These are phyloP conservation scores for Leptographium radiaticola DNA, from an alignment of 2,329 filamentous ascomycete genomes.

Conservation along the genomic window DNA sequence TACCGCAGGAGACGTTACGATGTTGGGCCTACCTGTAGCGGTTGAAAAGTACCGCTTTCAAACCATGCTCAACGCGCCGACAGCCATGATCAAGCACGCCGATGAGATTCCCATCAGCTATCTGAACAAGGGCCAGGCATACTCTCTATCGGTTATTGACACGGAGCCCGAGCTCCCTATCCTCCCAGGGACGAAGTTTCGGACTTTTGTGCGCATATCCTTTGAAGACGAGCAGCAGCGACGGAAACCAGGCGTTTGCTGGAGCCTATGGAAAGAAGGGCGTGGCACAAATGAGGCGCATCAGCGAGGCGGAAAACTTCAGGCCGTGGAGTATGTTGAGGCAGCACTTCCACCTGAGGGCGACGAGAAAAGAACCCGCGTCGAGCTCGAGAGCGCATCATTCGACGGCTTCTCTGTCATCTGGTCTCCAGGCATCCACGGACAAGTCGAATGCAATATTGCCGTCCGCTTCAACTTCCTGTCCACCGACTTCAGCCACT, in stretches of 20 bases:
- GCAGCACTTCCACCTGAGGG: constrained; percentile 43
- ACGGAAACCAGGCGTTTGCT: constrained; percentile 56
- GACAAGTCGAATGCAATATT: constrained; percentile 64
- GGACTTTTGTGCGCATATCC: constrained; percentile 87
- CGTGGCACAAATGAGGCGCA: constrained; percentile 92
- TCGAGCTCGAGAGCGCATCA: constrained; percentile 63
- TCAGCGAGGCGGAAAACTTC: constrained; percentile 78
- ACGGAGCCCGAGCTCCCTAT: constrained; percentile 50
- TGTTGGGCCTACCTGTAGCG: constrained; percentile 35
- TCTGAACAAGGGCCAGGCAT: constrained; percentile 93
- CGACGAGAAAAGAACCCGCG: constrained; percentile 52
- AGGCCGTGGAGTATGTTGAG: constrained; percentile 90
- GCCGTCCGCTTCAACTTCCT: constrained; percentile 96
- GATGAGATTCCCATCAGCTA: constrained; percentile 97
- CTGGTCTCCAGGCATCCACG: constrained; percentile 65
- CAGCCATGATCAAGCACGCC: constrained; percentile 82
- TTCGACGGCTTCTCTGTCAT: constrained; percentile 90
- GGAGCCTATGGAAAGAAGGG: constrained; percentile 86
- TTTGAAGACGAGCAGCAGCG: constrained; percentile 95
- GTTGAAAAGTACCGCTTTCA: constrained; percentile 77
- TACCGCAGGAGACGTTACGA: constrained; percentile 18
- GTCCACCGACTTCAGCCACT: constrained; percentile 97
- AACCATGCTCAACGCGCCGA: constrained; percentile 81
- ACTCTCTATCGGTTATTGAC: constrained; percentile 74
- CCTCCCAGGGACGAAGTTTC: constrained; percentile 55